Percentiles rank a stretch among this genome's conserved stretches.
Conservation (phyloP, 23 red algal genomes). For the Gracilaria gracilis region DNA sequence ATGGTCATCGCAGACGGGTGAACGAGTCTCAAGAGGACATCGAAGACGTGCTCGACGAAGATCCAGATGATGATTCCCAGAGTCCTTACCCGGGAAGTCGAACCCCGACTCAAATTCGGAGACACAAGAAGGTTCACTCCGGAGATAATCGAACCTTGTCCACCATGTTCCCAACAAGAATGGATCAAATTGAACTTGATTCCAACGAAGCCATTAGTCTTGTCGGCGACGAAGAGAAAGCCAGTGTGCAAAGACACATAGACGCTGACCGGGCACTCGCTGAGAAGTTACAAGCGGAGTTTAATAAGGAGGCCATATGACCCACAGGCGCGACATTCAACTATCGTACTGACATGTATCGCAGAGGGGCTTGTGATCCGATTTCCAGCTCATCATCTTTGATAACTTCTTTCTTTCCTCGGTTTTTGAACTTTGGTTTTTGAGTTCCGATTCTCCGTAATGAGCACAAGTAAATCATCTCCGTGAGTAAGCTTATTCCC, state of each 20-base stretch:
- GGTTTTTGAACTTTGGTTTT: no score
- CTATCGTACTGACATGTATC: not conserved
- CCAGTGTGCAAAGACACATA: not conserved
- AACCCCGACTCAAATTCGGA: not conserved
- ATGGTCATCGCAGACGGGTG: not conserved
- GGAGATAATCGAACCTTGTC: not conserved
- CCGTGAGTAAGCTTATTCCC: no score
- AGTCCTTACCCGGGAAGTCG: not conserved
- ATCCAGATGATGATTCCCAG: not conserved
- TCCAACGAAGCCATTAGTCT: not conserved
- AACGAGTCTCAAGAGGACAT: not conserved
- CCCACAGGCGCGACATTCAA: not conserved
- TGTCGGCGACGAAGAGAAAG: not conserved
- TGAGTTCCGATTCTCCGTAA: no score
- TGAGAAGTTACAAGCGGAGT: conserved; percentile 59
- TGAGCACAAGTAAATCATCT: no score
- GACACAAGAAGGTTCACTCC: not conserved
- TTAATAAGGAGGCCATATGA: conserved; percentile 33
- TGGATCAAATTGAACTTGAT: not conserved
- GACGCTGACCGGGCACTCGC: conserved; percentile 70
- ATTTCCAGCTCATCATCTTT: not conserved
- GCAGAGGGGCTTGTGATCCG: not conserved
- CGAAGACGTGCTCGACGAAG: not conserved
- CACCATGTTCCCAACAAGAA: conserved; percentile 18
- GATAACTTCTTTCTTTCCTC: not conserved